Conservation (phyloP, 1,139 yeast species). For the Kodamaea suecica region DNA sequence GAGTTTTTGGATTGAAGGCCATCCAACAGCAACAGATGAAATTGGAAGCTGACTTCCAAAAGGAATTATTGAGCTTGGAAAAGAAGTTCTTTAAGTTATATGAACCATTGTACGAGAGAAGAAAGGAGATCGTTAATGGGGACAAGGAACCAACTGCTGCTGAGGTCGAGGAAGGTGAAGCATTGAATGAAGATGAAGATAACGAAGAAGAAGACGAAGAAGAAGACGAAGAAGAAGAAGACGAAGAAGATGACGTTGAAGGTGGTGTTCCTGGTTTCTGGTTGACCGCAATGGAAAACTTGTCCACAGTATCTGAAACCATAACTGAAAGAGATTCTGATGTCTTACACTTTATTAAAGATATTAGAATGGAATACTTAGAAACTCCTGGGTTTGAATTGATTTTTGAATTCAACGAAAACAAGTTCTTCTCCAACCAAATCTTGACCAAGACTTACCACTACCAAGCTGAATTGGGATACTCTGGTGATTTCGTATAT, state of each 20-base stretch:
- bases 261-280: slow-evolving; percentile 93
- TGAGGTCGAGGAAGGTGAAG: slow-evolving; percentile 76
- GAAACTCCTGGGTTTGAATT: slow-evolving; percentile 88
- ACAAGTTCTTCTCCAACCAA: slow-evolving; percentile 74
- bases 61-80: slow-evolving; percentile 83
- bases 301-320: slow-evolving; percentile 77
- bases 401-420: slow-evolving; percentile 74
- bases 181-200: slow-evolving; percentile 44
- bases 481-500: slow-evolving; percentile 93
- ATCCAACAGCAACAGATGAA: slow-evolving; percentile 78
- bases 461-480: slow-evolving; percentile 92
- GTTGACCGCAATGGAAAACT: slow-evolving; percentile 91
- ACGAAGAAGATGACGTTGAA: slow-evolving; percentile 37
- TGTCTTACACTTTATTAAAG: slow-evolving; percentile 64
- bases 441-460: slow-evolving; percentile 80
- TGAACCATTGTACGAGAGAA: slow-evolving; percentile 71
- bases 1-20: slow-evolving; percentile 83
- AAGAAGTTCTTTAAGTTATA: slow-evolving; percentile 72
- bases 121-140: slow-evolving; percentile 74
- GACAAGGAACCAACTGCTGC: slow-evolving; percentile 70
- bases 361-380: slow-evolving; percentile 79
- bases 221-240: slow-evolving; percentile 45
- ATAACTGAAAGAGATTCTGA: slow-evolving; percentile 90
- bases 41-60: slow-evolving; percentile 88
- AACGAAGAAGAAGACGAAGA: slow-evolving; percentile 27